Percentiles rank a stretch among this genome's conserved stretches.
phyloP scores from a whole-genome alignment of 1,284 basidiomycete genomes.

The Caloboletus inedulis region DNA sequence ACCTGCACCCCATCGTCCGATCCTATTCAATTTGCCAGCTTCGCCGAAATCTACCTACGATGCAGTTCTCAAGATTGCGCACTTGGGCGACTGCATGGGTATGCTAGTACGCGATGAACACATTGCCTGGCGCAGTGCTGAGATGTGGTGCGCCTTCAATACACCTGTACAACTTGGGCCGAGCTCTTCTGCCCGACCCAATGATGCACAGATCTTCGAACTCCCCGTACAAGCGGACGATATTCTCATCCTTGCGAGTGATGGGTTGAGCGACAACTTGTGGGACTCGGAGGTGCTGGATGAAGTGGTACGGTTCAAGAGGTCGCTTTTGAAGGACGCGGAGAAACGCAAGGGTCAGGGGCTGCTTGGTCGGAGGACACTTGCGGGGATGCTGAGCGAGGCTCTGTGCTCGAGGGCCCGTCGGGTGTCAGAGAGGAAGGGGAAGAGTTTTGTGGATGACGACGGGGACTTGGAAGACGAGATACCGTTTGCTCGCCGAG shows the following conservation, averaged over 20 bases:
- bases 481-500: conserved; percentile 66
- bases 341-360: conserved; percentile 19
- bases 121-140: conserved; percentile 84
- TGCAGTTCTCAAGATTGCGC: conserved; percentile 84
- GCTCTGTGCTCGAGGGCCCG: conserved; percentile 69
- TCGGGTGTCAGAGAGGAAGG: conserved; percentile 50
- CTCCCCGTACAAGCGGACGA: conserved; percentile 83
- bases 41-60: conserved; percentile 35
- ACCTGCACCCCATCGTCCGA: conserved; percentile 25
- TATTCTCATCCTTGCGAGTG: conserved; percentile 85
- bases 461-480: conserved; percentile 44
- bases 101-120: conserved; percentile 78
- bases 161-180: conserved; percentile 89
- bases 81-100: conserved; percentile 90
- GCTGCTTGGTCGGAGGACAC: conserved; percentile 49
- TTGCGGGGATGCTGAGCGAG: conserved; percentile 67
- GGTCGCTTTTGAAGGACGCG: conserved; percentile 36
- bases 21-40: conserved; percentile 17
- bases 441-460: conserved; percentile 17
- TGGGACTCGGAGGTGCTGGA: conserved; percentile 96
- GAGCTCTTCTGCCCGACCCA: conserved; percentile 63
- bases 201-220: conserved; percentile 71
- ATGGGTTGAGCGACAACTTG: conserved; percentile 91
- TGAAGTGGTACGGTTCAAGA: conserved; percentile 72
- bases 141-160: conserved; percentile 97